Conservation (phyloP, 306 rosid species). For the Luffa aegyptiaca region DNA sequence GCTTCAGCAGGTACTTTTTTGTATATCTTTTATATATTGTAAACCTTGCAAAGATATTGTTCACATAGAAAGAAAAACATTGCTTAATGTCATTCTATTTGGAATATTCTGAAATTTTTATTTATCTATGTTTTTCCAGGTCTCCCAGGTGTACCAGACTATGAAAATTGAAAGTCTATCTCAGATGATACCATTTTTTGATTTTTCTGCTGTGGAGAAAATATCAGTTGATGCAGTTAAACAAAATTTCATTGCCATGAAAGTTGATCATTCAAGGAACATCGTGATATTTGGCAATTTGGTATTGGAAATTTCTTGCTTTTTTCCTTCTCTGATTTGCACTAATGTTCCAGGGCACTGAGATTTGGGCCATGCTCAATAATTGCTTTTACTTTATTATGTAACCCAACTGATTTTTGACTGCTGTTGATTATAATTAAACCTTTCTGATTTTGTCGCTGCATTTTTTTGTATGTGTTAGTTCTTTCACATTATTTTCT, state of each 20-base stretch:
- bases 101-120: neutral
- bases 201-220: conserved; percentile 70
- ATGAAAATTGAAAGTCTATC: conserved; percentile 78
- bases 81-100: neutral
- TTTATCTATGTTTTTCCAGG: conserved; percentile 32
- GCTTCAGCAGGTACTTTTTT: conserved; percentile 73
- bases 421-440: neutral
- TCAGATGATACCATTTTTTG: conserved; percentile 71
- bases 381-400: neutral
- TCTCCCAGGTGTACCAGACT: conserved; percentile 72
- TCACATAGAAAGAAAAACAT: neutral
- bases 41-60: neutral
- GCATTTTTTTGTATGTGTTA: neutral
- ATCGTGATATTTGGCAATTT: conserved; percentile 37
- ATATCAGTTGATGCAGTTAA: conserved; percentile 92
- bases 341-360: neutral
- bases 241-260: conserved; percentile 76
- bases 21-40: neutral
- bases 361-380: neutral
- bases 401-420: neutral
- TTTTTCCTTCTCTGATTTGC: neutral
- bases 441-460: neutral
- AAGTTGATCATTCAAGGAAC: conserved; percentile 75
- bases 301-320: conserved; percentile 20
- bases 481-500: neutral